Conservation (phyloP, 192 early-diverging fungal genomes). For the Backusella westeae region DNA sequence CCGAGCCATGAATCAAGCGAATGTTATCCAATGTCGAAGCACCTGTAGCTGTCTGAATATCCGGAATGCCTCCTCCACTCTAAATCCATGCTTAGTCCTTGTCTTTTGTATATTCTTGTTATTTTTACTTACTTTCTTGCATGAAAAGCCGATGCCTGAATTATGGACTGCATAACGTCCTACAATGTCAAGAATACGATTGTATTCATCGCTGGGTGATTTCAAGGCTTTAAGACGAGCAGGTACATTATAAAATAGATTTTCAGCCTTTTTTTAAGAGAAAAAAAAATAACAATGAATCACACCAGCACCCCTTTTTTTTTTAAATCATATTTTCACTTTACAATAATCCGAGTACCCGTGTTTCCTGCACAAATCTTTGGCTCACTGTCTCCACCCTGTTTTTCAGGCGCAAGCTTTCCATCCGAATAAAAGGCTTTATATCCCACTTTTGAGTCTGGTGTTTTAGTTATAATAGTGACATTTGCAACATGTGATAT, state of each 20-base stretch:
- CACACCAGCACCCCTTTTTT: not conserved
- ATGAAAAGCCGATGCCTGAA: slow-evolving; percentile 76
- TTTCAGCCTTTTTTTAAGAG: slow-evolving; percentile 64
- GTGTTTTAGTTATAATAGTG: slow-evolving; percentile 78
- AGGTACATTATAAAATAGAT: slow-evolving; percentile 93
- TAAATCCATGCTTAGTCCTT: not conserved
- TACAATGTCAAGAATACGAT: slow-evolving; percentile 85
- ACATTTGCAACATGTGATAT: slow-evolving; percentile 95
- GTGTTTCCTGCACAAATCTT: slow-evolving; percentile 94
- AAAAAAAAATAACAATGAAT: not conserved
- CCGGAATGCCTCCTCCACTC: slow-evolving; percentile 65
- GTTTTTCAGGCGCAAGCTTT: slow-evolving; percentile 71
- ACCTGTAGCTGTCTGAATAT: slow-evolving; percentile 69
- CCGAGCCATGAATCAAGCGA: slow-evolving; percentile 78
- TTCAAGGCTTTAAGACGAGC: slow-evolving; percentile 84
- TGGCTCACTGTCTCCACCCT: slow-evolving; percentile 73
- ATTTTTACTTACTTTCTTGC: slow-evolving; percentile 70
- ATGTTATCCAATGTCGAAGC: slow-evolving; percentile 75
- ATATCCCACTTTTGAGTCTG: slow-evolving; percentile 73
- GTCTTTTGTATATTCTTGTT: not conserved
- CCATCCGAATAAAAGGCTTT: slow-evolving; percentile 88
- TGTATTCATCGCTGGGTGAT: slow-evolving; percentile 87
- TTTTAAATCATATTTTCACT: not conserved
- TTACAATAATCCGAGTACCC: slow-evolving; percentile 89
- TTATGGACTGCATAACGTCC: slow-evolving; percentile 95